Evolutionary conservation across 176 grass and related monocot species (phyloP).

Genomic region (Eremochloa ophiuroides): DNA sequence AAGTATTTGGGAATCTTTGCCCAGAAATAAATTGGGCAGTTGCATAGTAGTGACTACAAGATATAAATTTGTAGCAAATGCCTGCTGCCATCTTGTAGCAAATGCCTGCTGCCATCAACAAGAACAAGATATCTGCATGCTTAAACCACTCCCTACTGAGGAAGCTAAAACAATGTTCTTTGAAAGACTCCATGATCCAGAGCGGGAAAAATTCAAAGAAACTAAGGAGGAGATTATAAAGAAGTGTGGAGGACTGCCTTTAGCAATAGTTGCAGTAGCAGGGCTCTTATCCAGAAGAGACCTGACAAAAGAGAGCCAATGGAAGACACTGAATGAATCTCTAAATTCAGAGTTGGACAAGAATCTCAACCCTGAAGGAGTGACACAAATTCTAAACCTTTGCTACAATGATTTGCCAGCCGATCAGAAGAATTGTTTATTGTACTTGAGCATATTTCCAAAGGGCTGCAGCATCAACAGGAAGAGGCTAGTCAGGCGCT

Average conservation of each 20-base stretch:
- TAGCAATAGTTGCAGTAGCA: neutral
- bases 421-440: neutral
- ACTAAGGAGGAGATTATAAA: neutral
- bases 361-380: neutral
- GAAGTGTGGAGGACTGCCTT: neutral
- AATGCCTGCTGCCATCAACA: too few relatives aligned
- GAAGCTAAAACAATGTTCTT: neutral
- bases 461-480: neutral
- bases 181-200: neutral
- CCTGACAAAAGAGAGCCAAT: neutral
- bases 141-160: neutral
- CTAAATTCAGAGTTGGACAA: neutral
- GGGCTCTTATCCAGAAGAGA: neutral
- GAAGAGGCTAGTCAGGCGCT: neutral
- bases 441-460: conserved; percentile 10
- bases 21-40: neutral
- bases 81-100: neutral
- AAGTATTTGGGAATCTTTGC: neutral
- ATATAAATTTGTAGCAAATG: neutral
- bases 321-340: neutral
- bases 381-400: neutral
- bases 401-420: conserved; percentile 11
- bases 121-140: neutral
- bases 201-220: neutral
- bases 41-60: neutral